A percentile compares a stretch with the other conserved stretches of the same genome.
Conservation (phyloP, 306 rosid species). For the Lagenaria siceraria region DNA sequence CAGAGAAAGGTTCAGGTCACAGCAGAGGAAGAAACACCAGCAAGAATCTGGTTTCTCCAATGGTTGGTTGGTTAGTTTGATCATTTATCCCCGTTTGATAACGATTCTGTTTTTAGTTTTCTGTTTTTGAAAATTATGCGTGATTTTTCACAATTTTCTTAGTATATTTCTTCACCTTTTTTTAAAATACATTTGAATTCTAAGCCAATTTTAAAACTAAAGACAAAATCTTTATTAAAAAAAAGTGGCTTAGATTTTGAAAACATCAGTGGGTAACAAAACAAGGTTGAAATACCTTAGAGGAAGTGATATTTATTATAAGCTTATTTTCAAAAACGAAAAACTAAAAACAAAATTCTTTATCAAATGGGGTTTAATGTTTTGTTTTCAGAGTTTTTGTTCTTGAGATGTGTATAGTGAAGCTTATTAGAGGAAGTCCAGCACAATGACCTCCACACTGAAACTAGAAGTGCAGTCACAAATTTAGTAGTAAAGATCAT, state of each 20-base stretch:
- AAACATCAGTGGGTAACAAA: not conserved
- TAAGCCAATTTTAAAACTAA: not conserved
- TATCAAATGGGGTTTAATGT: not conserved
- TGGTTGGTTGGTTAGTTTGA: conserved; percentile 13
- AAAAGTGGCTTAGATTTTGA: not conserved
- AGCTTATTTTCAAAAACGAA: not conserved
- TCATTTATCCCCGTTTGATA: not conserved
- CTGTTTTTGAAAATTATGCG: not conserved
- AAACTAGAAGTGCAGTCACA: conserved; percentile 8
- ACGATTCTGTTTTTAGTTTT: not conserved
- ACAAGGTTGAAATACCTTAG: not conserved
- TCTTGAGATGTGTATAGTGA: conserved; percentile 43
- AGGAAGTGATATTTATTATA: not conserved
- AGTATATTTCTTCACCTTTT: not conserved
- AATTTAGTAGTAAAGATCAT: not conserved
- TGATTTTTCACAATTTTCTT: not conserved
- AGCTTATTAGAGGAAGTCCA: conserved; percentile 21
- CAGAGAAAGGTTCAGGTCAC: conserved; percentile 13
- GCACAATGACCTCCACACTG: conserved; percentile 14
- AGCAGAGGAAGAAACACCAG: conserved; percentile 22
- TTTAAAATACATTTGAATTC: not conserved
- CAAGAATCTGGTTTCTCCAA: conserved; percentile 7
- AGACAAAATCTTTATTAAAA: not conserved
- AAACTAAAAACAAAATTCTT: not conserved
- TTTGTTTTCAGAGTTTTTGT: conserved; percentile 14